Evolutionary conservation across 192 early-diverging fungal species (phyloP).

Genomic region (Diversispora epigaea): DNA sequence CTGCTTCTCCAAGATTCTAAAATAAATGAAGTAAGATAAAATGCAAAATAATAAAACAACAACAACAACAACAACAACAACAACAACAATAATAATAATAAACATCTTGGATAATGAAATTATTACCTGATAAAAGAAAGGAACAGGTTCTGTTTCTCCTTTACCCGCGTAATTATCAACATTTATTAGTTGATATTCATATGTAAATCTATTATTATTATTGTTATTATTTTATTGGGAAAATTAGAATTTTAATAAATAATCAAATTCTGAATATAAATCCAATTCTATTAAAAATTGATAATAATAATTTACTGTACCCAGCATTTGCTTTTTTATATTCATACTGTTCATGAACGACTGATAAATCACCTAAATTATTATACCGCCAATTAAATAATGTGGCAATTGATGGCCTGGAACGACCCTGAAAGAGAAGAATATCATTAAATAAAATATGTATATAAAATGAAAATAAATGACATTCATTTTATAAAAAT

Average conservation of each 20-base stretch:
- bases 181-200: slow-evolving; percentile 89
- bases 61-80: background rate
- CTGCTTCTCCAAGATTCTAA: slow-evolving; percentile 96
- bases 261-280: no score
- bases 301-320: background rate
- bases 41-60: background rate
- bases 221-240: no score
- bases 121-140: slow-evolving; percentile 70
- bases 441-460: background rate
- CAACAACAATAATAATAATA: no score
- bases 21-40: background rate
- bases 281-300: no score
- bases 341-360: slow-evolving; percentile 44
- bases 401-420: slow-evolving; percentile 73
- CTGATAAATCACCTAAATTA: slow-evolving; percentile 66
- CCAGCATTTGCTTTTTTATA: slow-evolving; percentile 76
- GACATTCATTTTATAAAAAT: background rate
- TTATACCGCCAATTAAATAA: slow-evolving; percentile 88
- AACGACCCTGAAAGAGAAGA: slow-evolving; percentile 63
- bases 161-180: slow-evolving; percentile 71
- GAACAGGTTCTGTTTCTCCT: slow-evolving; percentile 86
- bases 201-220: slow-evolving; percentile 54
- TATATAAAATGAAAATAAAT: background rate
- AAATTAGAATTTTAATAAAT: background rate
- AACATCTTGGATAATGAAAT: background rate